Evolutionary conservation across 257 asterid species (phyloP).

Genomic region (Datura wrightii): DNA sequence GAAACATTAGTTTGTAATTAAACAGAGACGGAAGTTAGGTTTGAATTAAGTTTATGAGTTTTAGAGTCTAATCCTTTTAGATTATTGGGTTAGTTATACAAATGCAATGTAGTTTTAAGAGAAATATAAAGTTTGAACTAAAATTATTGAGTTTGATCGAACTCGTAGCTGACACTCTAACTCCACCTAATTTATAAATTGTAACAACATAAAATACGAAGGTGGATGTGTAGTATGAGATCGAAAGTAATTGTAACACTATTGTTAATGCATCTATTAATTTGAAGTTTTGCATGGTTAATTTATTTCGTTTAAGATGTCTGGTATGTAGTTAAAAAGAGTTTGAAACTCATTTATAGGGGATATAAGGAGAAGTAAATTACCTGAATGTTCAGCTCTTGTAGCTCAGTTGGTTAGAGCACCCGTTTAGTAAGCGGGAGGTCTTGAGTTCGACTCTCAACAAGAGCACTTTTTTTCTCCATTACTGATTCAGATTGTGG

Average conservation of each 20-base stretch:
- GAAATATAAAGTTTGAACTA: background rate
- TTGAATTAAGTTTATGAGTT: background rate
- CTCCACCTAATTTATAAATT: no score
- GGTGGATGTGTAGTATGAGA: background rate
- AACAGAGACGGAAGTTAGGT: background rate
- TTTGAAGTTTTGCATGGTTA: background rate
- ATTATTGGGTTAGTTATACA: background rate
- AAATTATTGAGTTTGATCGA: background rate
- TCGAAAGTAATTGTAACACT: background rate
- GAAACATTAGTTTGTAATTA: background rate
- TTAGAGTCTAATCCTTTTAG: background rate
- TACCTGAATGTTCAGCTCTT: constrained; percentile 45
- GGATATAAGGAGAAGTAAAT: no score
- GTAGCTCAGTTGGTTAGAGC: constrained; percentile 99
- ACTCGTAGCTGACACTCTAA: background rate
- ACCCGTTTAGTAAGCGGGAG: constrained; percentile 99
- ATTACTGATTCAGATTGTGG: no score
- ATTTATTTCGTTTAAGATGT: background rate
- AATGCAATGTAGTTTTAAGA: background rate
- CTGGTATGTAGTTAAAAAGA: no score
- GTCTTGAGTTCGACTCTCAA: constrained; percentile 96
- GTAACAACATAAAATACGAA: background rate
- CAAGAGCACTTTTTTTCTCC: constrained; percentile 41
- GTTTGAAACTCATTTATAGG: no score
- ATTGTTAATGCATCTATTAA: background rate